Evolutionary conservation across 768 basidiomycete species (phyloP), one percentile per base, ranked within the genome.

Genomic region (Kondoa subrosea): DNA sequence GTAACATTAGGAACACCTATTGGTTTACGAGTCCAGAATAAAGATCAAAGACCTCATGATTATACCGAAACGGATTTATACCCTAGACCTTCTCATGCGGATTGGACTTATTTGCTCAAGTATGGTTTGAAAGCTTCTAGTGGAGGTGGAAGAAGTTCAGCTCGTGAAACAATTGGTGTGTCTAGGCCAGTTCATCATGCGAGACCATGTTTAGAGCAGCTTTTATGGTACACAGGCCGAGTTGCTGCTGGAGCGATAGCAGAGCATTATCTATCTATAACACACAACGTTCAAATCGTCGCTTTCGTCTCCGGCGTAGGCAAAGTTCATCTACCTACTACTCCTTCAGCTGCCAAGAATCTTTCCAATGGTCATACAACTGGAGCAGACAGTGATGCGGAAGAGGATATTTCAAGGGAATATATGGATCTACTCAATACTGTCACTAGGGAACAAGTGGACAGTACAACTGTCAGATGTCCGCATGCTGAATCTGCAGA

Each of bases 161-260:
- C 95, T 57, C 85, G 95, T 30, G 95, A 99, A 79, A 97, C 95
- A 30, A 91, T 97, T 74, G 93, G 93, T 86, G 72, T 64, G 77
- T 21, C 3, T 26, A 16, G 4, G 26, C 12, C 14, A 21, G 62
- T 15, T 65, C 61, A 64, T 14, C 15, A 65, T 56, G 12, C n/a
- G n/a, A n/a, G n/a, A n/a, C n/a, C n/a, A 4, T 17, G 29, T 15
- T 3, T 17, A 32, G 8, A 16, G 58, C 32, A 27, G 63, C n/a
- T 21, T 27, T 14, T 50, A 29, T 16, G 1, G 17, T 15, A 21
- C 57, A 2, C 73, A 91, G 89, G 89, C 30, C 88, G 95, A 64
- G 95, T 99, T 32, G 95, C 95, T 3, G 95, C 95, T 12, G 95
- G 95, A 34, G 91, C 95, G 14, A 96, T 99, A 74, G 95, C 95